A percentile compares a stretch with the other conserved stretches of the same genome.
phyloP scores from a whole-genome alignment of 2,329 filamentous ascomycete genomes.

The Drechslerella coelobrocha region DNA sequence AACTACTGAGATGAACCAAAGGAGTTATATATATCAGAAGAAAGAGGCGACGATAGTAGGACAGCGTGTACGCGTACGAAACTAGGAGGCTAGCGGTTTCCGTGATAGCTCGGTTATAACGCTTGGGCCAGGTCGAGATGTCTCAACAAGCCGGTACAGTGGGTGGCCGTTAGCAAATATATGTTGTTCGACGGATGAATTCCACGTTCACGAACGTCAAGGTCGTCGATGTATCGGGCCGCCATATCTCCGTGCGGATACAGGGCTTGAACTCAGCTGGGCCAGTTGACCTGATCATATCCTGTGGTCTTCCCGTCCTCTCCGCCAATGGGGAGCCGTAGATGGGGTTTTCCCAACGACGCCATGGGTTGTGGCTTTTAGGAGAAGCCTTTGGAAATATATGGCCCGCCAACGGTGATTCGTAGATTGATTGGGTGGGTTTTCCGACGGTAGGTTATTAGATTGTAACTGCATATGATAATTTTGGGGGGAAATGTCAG shows the following conservation, averaged over 20 bases:
- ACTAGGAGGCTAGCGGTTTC: not conserved
- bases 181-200: not conserved
- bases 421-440: constrained; percentile 4
- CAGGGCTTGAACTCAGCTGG: not conserved
- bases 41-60: too few species aligned
- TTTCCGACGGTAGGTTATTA: constrained; percentile 1
- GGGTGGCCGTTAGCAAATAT: not conserved
- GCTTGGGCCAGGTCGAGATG: not conserved
- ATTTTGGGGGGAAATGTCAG: not conserved
- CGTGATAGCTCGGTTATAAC: not conserved
- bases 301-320: not conserved
- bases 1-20: too few species aligned
- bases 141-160: not conserved
- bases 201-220: not conserved
- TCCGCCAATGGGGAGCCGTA: not conserved
- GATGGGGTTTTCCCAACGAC: not conserved
- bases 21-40: not conserved
- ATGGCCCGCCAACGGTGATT: not conserved
- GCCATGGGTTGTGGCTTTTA: not conserved
- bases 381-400: not conserved
- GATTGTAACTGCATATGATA: not conserved
- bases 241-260: constrained; percentile 5
- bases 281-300: not conserved
- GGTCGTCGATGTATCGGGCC: constrained; percentile 4
- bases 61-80: not conserved